Percentiles rank a stretch among this genome's conserved stretches.
These are phyloP conservation scores for Tephrocybe sp. DNA, from an alignment of 768 basidiomycete species.

Conservation along the genomic window DNA sequence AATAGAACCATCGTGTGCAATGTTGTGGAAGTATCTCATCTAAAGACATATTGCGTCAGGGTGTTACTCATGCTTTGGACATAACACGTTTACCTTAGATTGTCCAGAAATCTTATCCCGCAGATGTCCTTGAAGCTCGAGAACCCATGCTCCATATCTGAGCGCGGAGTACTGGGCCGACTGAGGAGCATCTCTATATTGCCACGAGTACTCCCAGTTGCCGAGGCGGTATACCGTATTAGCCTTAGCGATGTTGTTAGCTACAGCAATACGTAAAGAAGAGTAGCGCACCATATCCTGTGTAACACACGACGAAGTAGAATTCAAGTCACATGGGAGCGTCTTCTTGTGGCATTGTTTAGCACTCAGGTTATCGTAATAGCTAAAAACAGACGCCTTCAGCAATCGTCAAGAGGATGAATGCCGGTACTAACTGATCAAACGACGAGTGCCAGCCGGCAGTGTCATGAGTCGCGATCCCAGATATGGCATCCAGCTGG, in stretches of 20 bases:
- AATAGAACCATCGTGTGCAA: slow-evolving; percentile 53
- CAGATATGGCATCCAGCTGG: slow-evolving; percentile 42
- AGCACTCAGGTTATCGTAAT: slow-evolving; percentile 52
- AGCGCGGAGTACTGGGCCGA: slow-evolving; percentile 43
- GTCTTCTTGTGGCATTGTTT: slow-evolving; percentile 49
- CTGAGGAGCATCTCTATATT: slow-evolving; percentile 44
- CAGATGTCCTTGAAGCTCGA: slow-evolving; percentile 43
- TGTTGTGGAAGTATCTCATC: slow-evolving; percentile 22
- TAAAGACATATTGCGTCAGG: not conserved
- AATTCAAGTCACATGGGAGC: slow-evolving; percentile 46
- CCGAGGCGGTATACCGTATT: slow-evolving; percentile 54
- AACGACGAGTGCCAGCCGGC: slow-evolving; percentile 52
- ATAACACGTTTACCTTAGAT: slow-evolving; percentile 29
- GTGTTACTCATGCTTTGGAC: no score
- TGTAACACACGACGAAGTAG: slow-evolving; percentile 42
- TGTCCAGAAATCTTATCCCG: slow-evolving; percentile 35
- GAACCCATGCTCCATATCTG: slow-evolving; percentile 46
- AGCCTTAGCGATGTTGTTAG: slow-evolving; percentile 29
- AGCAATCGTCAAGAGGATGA: not conserved
- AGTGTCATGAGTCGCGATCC: slow-evolving; percentile 36
- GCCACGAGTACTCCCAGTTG: slow-evolving; percentile 62
- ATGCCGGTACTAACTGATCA: slow-evolving; percentile 40
- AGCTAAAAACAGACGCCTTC: slow-evolving; percentile 28
- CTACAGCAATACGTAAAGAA: not conserved
- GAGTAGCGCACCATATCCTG: slow-evolving; percentile 35